These are phyloP conservation scores for Penicillium sp. DNA, from an alignment of 2,329 filamentous ascomycete species.

Conservation along the genomic window DNA sequence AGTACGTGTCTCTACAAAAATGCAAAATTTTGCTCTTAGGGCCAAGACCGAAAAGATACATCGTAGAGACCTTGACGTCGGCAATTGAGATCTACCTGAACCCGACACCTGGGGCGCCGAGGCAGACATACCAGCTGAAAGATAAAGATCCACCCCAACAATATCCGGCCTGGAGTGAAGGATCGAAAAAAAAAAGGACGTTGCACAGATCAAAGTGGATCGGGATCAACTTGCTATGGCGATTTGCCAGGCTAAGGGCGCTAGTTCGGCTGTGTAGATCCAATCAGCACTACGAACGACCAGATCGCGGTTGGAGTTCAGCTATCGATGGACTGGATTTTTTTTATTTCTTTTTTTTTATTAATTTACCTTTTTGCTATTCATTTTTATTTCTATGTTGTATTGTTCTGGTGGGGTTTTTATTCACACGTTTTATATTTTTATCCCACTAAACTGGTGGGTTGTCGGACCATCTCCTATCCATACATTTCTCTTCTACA, in stretches of 20 bases:
- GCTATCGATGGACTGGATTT: constrained; percentile 15
- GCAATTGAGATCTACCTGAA: constrained; percentile 4
- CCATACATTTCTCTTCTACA: background rate
- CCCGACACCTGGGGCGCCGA: constrained; percentile 21
- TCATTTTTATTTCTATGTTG: background rate
- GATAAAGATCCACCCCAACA: background rate
- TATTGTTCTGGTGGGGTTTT: background rate
- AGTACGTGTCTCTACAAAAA: background rate
- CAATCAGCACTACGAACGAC: constrained; percentile 17
- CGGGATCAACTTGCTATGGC: background rate
- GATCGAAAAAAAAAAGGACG: background rate
- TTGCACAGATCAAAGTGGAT: constrained; percentile 5
- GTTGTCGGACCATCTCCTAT: background rate
- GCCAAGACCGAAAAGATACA: background rate
- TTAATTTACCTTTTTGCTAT: background rate
- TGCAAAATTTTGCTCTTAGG: background rate
- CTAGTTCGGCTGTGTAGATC: constrained; percentile 16
- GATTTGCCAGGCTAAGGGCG: constrained; percentile 13
- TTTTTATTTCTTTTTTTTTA: background rate
- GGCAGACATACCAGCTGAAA: constrained; percentile 25
- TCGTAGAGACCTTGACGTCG: background rate
- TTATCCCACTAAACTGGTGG: background rate
- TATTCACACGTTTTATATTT: background rate
- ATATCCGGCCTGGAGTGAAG: background rate
- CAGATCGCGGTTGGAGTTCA: constrained; percentile 20